Base-by-base conservation (phyloP, 441 rosid genomes). In the Sinapis alba region DNA sequence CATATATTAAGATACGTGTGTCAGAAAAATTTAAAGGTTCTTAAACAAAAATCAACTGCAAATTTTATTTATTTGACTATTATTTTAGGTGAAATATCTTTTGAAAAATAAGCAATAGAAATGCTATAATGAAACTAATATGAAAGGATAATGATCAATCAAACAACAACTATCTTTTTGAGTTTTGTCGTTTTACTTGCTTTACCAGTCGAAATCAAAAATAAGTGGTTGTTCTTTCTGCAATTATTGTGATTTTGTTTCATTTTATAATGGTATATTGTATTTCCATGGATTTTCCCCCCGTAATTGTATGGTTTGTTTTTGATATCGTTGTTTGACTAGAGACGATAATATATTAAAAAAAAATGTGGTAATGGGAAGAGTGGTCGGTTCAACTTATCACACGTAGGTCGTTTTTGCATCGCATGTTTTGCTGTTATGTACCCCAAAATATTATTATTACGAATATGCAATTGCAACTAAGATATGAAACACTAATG, bases 371-470 rank as follows among this genome's bases (percentile, higher is more conserved):
- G 53, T 59, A 3, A 58, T 59, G 43, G 27, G 58, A 38, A 54
- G 36, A 20, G 18, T 34, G 73, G 34, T 24, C 26, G 73, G 63
- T 34, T 56, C 64, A 62, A 19, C 34, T 51, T 51, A 26, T 26
- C 23, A 75, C 79, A 75, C 79, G 64, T 75, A 75, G 64, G 11
- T 68, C 20, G 74, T 53, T 62, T 75, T 54, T 62, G 69, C 74
- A 68, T 38, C 79, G 47, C 50, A 75, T 38, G 8, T 73, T 47
- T 67, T 74, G 50, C 61, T 19, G 61, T 51, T 61, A 75, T 69
- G 58, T 24, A 75, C 5, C 18, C 69, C 34, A 68, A 24, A 34
- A 36, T 9, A 61, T 18, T 60, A 61, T 50, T 30, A 47, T 68
- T 12, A 50, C 16, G 54, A 60, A 30, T 32, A 34, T 47, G 54